phyloP scores from a whole-genome alignment of 108 stramenopile genomes.

The Aurantiochytrium sp. region DNA sequence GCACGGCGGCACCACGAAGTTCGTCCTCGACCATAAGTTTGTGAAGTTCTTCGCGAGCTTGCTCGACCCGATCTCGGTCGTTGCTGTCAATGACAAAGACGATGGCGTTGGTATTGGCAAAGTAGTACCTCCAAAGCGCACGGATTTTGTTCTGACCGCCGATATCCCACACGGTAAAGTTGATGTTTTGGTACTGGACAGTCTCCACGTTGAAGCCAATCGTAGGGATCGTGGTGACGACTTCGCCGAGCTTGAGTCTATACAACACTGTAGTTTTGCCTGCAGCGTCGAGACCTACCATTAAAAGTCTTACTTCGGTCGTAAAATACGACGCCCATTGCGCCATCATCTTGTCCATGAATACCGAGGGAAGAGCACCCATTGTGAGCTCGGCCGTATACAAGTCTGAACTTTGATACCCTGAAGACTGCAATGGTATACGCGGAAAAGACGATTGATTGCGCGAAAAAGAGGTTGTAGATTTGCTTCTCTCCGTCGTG shows the following conservation, averaged over 20 bases:
- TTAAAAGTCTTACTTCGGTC: slow-evolving; percentile 98
- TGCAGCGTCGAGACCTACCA: slow-evolving; percentile 99
- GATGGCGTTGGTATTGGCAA: slow-evolving; percentile 30
- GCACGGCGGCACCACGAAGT: slow-evolving; percentile 24
- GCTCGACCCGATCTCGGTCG: slow-evolving; percentile 36
- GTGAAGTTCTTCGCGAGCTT: slow-evolving; percentile 36
- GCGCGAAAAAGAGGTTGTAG: no score
- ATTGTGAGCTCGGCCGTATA: neutral
- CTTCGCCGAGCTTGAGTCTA: slow-evolving; percentile 30
- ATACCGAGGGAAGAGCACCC: neutral
- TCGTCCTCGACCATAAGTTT: slow-evolving; percentile 22
- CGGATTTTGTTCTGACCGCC: slow-evolving; percentile 51
- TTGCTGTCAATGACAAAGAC: slow-evolving; percentile 32
- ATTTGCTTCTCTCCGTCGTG: no score
- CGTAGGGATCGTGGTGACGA: slow-evolving; percentile 50
- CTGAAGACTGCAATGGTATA: no score
- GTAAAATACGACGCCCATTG: slow-evolving; percentile 30
- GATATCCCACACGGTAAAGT: slow-evolving; percentile 47
- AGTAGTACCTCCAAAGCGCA: slow-evolving; percentile 53
- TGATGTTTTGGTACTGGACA: slow-evolving; percentile 36
- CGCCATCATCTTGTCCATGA: neutral
- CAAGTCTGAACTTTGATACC: no score
- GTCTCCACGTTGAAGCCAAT: slow-evolving; percentile 86
- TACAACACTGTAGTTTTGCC: slow-evolving; percentile 92
- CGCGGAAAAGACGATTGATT: no score